Base-by-base conservation (phyloP, 768 basidiomycete genomes). In the Albatrellus ellisii region DNA sequence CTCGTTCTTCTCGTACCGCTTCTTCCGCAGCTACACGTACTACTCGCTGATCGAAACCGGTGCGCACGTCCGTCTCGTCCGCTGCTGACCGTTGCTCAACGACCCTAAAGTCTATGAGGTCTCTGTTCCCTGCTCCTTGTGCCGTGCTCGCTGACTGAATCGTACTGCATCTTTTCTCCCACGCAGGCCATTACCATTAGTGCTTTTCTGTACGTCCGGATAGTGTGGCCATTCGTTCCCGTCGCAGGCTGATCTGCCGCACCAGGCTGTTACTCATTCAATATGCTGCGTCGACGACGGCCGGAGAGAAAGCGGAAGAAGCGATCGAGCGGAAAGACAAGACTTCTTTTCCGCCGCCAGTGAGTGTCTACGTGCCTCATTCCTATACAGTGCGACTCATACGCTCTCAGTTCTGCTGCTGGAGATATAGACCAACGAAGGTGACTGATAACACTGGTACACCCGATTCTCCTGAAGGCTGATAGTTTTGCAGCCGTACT, bases 1-100 rank as follows among this genome's bases (percentile, higher is more conserved):
- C 37, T 86, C 85, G 1, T 92, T 91, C 64, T 72, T 85, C 51
- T 84, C 83, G 21, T 92, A 86, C 53, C 75, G 88, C 1, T 91
- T 64, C 62, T 91, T 85, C 64, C 73, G 85, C 28, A 63, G 71
- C 44, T 90, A 85, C 54, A 85, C 73, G 31, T 77, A 76, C 52
- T 75, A 75, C 51, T 62, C 61, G 26, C 65, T 75, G 32, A 61
- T 65, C 36, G 65, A 75, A 61, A 54, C 63, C 39, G 64, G 74
- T 75, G 43, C 39, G 72, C n/a, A n/a, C n/a, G n/a, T n/a, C n/a
- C n/a, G n/a, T n/a, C n/a, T n/a, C n/a, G n/a, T n/a, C n/a, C n/a
- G n/a, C n/a, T 53, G 6, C 25, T 40, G 12, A 31, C 17, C 17
- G 29, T 7, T 7, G 2, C 7, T 12, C 29, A 12, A 31, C 29